These are phyloP conservation scores for Musa beccarii DNA, from an alignment of 176 grass and related monocot genomes.

Conservation along the genomic window DNA sequence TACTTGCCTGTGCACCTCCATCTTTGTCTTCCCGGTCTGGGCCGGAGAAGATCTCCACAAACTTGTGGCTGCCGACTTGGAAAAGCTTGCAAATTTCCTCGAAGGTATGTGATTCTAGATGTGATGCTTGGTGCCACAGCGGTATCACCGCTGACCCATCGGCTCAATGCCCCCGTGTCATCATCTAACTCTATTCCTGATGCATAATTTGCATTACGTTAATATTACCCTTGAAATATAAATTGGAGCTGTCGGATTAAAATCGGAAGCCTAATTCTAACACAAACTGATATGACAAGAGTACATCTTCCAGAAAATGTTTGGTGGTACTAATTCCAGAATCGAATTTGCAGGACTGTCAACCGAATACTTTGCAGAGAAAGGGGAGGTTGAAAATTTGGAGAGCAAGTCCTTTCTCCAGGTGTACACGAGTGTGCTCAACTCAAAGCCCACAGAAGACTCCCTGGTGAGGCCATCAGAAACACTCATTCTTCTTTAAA, in stretches of 20 bases:
- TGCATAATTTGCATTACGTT: background rate
- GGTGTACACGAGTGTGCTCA: constrained; percentile 57
- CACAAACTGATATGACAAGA: no score
- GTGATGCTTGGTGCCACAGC: background rate
- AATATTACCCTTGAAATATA: no score
- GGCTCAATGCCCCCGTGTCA: background rate
- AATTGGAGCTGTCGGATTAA: no score
- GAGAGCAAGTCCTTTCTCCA: constrained; percentile 62
- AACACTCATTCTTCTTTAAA: background rate
- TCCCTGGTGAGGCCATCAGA: constrained; percentile 40
- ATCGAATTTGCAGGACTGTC: constrained; percentile 44
- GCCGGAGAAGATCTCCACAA: constrained; percentile 84
- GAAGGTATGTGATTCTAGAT: constrained; percentile 35
- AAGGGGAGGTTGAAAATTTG: constrained; percentile 26
- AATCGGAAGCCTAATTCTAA: no score
- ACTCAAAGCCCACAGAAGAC: constrained; percentile 72
- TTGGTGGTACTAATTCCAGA: no score
- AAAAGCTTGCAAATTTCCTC: constrained; percentile 59
- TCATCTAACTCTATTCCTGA: background rate
- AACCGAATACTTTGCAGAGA: constrained; percentile 54
- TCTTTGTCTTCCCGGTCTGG: constrained; percentile 71
- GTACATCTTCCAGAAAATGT: no score
- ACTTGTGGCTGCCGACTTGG: constrained; percentile 45
- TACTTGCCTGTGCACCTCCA: constrained; percentile 61
- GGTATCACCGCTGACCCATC: background rate